Percentiles rank a stretch among this genome's conserved stretches.
phyloP scores from a whole-genome alignment of 2,329 filamentous ascomycete species.

The Hyphodiscus sp. region DNA sequence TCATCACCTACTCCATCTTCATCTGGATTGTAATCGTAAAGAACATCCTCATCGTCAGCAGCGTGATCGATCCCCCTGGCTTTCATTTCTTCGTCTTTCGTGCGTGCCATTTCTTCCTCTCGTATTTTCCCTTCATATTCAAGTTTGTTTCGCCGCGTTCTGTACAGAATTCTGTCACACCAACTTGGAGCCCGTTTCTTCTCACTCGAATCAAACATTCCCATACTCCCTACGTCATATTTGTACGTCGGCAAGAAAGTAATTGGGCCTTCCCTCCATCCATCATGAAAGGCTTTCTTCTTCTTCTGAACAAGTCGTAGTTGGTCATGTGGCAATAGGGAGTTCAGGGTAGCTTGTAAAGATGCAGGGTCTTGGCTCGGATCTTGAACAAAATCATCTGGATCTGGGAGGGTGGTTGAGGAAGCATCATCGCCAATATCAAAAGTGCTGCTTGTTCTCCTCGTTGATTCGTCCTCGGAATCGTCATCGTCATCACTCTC shows the following conservation, averaged over 20 bases:
- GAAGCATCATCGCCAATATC: constrained; percentile 30
- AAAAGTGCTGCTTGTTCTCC: constrained; percentile 19
- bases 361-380: constrained; percentile 75
- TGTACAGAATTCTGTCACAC: constrained; percentile 90
- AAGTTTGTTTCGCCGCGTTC: constrained; percentile 65
- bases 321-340: constrained; percentile 85
- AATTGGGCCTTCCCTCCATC: constrained; percentile 85
- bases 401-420: constrained; percentile 46
- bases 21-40: constrained; percentile 88
- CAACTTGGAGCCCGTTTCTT: constrained; percentile 90
- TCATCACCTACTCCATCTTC: constrained; percentile 55
- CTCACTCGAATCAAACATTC: constrained; percentile 90
- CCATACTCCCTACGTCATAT: constrained; percentile 91
- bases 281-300: constrained; percentile 80
- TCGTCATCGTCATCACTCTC: constrained; percentile 46
- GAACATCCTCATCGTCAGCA: constrained; percentile 69
- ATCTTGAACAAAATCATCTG: constrained; percentile 61
- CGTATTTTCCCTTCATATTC: constrained; percentile 55
- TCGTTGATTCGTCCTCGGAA: constrained; percentile 28
- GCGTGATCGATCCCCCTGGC: constrained; percentile 68
- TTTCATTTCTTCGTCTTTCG: constrained; percentile 80
- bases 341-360: constrained; percentile 80
- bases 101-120: constrained; percentile 61
- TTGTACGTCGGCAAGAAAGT: constrained; percentile 94
- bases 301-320: constrained; percentile 65